Base-by-base conservation (phyloP, 257 asterid genomes). In the Perilla frutescens region DNA sequence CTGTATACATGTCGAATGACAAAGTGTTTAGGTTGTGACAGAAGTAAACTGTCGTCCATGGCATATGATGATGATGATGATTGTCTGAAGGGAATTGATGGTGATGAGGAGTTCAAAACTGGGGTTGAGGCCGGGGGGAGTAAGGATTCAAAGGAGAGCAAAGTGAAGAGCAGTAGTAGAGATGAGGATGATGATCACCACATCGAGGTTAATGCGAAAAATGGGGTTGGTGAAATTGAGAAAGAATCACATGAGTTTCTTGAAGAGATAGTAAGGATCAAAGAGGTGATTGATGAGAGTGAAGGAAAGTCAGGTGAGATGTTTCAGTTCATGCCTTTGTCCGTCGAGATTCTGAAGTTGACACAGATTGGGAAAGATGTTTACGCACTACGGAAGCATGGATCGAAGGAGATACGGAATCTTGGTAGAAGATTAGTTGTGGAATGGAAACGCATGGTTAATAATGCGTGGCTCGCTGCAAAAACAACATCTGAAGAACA, bases 361-460 rank as follows among this genome's bases (percentile, higher is more conserved):
- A 89, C 97, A 3, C 84, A 74, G 79, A 86, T 88, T 71, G 96
- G 96, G 6, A 91, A 85, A 72, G 72, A 87, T 48, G 95, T 91
- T 54, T 86, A 77, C 65, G 72, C 79, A 71, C 71, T 89, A 13
- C 65, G 86, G 40, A 83, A 79, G 74, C 91, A 80, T 55, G 79
- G 26, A 20, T 20, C 26, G 1, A 20, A 20, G 26, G 26, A 20
- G 26, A 20, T 20, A 20, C 26, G 26, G 26, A 20, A 20, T 20
- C 26, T 20, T 20, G 26, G 26, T 20, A 20, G 26, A 20, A 20
- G 26, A 20, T 81, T 91, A 59, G 81, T 91, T 60, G 81, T 76
- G 97, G 26, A 20, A 20, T 20, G 26, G 26, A 20, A 20, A 20
- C 26, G 26, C 26, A 20, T 20, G 26, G 26, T 20, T 20, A 20